Evolutionary conservation across 2,329 filamentous ascomycete genomes (phyloP).

Genomic region (Verticillium longisporum): DNA sequence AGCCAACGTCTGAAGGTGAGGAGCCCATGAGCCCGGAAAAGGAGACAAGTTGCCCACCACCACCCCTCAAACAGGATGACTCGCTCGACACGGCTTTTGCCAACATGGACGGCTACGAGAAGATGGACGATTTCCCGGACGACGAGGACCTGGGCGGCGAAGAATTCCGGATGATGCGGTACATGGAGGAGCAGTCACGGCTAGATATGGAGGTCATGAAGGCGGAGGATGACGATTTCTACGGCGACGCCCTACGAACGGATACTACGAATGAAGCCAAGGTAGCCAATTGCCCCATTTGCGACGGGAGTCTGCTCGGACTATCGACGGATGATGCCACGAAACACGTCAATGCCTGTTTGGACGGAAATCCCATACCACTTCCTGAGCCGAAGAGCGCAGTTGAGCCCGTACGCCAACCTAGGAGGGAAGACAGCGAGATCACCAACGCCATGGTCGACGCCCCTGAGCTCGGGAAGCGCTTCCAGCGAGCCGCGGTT

Average conservation of each 20-base stretch:
- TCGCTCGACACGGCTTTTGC: constrained; percentile 24
- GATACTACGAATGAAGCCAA: constrained; percentile 21
- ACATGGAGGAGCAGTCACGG: constrained; percentile 69
- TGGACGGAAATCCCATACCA: constrained; percentile 72
- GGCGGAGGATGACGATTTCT: constrained; percentile 42
- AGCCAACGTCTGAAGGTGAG: neutral
- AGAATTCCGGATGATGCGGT: constrained; percentile 59
- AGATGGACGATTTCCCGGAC: constrained; percentile 51
- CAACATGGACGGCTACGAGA: constrained; percentile 25
- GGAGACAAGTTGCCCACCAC: constrained; percentile 9
- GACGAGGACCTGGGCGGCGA: constrained; percentile 50
- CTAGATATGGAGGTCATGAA: constrained; percentile 39
- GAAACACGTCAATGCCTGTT: constrained; percentile 84
- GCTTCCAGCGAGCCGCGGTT: constrained; percentile 61
- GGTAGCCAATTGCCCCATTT: constrained; percentile 65
- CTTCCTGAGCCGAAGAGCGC: constrained; percentile 28
- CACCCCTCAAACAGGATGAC: constrained; percentile 20
- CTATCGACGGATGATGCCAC: constrained; percentile 61
- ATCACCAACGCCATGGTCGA: constrained; percentile 20
- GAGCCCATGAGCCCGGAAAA: constrained; percentile 3
- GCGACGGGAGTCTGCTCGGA: constrained; percentile 56
- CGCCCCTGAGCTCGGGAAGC: constrained; percentile 38
- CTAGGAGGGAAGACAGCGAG: constrained; percentile 8
- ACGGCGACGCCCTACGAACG: constrained; percentile 22
- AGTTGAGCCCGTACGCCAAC: constrained; percentile 4